A percentile compares a stretch with the other conserved stretches of the same genome.
phyloP scores from a whole-genome alignment of 169 alveolate species.

The Eimeria sp. region DNA sequence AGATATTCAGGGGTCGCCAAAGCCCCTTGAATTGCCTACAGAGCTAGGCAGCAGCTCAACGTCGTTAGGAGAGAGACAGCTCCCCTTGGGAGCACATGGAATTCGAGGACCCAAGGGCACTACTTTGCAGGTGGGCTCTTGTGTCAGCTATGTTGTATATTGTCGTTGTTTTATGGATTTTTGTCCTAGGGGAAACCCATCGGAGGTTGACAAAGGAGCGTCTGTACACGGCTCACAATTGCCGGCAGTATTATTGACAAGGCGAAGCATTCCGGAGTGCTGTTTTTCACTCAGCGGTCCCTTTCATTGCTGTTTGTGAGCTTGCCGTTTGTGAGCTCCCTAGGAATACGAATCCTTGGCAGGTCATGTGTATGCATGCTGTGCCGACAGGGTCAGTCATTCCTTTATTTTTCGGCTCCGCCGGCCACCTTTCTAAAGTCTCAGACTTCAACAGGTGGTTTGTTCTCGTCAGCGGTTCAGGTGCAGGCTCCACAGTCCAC shows the following conservation, averaged over 20 bases:
- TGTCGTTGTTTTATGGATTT: not conserved
- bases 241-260: not conserved
- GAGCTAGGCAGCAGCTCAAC: not conserved
- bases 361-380: not conserved
- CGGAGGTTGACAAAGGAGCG: not conserved
- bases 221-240: not conserved
- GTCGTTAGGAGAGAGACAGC: not conserved
- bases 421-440: not conserved
- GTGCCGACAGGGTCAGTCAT: not conserved
- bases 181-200: not conserved
- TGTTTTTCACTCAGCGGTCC: not conserved
- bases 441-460: not conserved
- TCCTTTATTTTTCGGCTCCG: not conserved
- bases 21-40: not conserved
- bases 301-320: not conserved
- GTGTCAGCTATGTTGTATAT: not conserved
- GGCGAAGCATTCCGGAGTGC: not conserved
- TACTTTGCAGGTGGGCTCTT: not conserved
- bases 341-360: not conserved
- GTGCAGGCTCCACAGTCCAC: not conserved
- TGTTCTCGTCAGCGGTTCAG: not conserved
- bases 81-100: not conserved
- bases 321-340: not conserved
- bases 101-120: not conserved
- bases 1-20: not conserved